Conservation (phyloP, 108 stramenopile species). For the Nannochloropsis gaditana region DNA sequence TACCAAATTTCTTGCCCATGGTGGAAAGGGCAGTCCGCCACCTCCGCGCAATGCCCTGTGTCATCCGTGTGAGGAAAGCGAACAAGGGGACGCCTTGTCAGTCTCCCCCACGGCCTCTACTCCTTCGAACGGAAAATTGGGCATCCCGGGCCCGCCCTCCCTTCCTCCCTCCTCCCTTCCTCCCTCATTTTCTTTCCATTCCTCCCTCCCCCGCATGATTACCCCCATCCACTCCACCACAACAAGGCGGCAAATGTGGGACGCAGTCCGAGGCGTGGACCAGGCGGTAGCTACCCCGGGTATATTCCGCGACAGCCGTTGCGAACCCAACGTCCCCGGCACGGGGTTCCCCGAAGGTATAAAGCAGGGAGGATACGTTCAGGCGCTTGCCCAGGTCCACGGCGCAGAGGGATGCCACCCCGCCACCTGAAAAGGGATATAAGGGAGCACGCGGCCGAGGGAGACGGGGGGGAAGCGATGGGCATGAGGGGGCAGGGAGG, state of each 20-base stretch:
- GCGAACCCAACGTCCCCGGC: conserved; percentile 32
- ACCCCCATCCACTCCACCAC: conserved; percentile 20
- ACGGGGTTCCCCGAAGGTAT: conserved; percentile 40
- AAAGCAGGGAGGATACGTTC: conserved; percentile 25
- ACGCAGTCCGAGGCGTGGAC: conserved; percentile 32
- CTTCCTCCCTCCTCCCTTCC: not conserved
- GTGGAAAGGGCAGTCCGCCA: not conserved
- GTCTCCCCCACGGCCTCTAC: too few species aligned
- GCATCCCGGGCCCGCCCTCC: not conserved
- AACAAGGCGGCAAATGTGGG: conserved; percentile 35
- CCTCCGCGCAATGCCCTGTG: too few species aligned
- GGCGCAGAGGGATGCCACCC: conserved; percentile 37
- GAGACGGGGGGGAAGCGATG: not conserved
- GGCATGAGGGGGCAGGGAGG: too few species aligned
- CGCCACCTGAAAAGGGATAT: not conserved
- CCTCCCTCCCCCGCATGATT: conserved; percentile 9
- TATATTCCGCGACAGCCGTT: not conserved
- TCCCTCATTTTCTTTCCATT: not conserved
- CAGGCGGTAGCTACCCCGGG: conserved; percentile 34
- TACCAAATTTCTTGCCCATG: conserved; percentile 28
- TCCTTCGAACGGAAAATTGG: too few species aligned
- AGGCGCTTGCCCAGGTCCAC: conserved; percentile 34
- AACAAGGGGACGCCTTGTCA: too few species aligned
- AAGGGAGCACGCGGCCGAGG: not conserved
- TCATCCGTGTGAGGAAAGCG: too few species aligned